These are phyloP conservation scores for Sporisorium iseilematis-ciliati DNA, from an alignment of 1,284 basidiomycete genomes.

Conservation along the genomic window DNA sequence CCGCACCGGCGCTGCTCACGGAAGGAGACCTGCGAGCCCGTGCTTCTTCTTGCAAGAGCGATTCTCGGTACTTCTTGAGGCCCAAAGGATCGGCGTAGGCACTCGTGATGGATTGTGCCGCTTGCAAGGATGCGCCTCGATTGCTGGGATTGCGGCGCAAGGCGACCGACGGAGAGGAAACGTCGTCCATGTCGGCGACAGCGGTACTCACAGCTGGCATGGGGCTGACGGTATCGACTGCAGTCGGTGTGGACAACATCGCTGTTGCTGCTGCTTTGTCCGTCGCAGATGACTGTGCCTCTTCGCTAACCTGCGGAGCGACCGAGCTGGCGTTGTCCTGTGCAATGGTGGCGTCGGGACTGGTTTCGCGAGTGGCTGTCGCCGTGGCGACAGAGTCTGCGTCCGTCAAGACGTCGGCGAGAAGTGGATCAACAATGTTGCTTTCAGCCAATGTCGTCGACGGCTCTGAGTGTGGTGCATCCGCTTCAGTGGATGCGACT, in stretches of 20 bases:
- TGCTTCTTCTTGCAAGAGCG: constrained; percentile 26
- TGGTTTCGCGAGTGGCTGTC: constrained; percentile 40
- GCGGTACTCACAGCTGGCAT: background rate
- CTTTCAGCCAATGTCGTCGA: constrained; percentile 4
- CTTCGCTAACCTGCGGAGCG: background rate
- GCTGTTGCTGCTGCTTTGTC: background rate
- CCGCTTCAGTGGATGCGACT: background rate
- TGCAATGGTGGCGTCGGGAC: constrained; percentile 20
- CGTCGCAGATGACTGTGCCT: constrained; percentile 4
- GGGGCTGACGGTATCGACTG: background rate
- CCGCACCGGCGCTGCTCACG: constrained; percentile 24
- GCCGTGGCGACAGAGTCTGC: constrained; percentile 42
- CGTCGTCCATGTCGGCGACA: constrained; percentile 8
- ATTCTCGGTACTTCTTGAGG: constrained; percentile 40
- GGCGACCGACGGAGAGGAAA: constrained; percentile 16
- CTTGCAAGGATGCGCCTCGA: constrained; percentile 41
- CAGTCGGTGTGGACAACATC: constrained; percentile 5
- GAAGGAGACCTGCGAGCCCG: constrained; percentile 41
- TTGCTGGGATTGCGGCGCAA: constrained; percentile 37
- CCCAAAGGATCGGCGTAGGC: constrained; percentile 38
- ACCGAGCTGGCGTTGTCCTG: constrained; percentile 5
- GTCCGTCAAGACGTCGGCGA: constrained; percentile 39
- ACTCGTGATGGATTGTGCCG: constrained; percentile 44
- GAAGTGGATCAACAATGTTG: constrained; percentile 25
- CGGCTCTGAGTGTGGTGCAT: background rate